Evolutionary conservation across 805 yeast species (phyloP).

Genomic region (Nakazawaea siamensis): DNA sequence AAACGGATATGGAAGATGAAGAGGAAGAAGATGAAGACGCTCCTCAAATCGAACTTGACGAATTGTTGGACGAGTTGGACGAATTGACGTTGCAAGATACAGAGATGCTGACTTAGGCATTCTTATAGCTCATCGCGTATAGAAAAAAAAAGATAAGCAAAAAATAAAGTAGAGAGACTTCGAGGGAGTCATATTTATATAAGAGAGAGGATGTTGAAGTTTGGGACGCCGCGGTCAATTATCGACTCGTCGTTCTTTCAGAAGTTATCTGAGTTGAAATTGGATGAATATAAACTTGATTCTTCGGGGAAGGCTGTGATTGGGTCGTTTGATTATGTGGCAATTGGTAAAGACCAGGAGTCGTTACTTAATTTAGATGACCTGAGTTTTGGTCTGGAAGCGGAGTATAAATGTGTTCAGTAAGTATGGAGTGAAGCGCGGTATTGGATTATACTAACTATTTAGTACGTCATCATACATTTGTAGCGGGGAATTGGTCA

Average conservation of each 20-base stretch:
- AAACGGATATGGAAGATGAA: constrained; percentile 33
- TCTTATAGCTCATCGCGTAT: too few species aligned
- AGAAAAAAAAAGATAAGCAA: too few species aligned
- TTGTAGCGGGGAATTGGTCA: constrained; percentile 31
- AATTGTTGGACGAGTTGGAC: constrained; percentile 88
- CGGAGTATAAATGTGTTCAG: too few species aligned
- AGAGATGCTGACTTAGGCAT: not conserved
- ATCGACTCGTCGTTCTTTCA: constrained; percentile 86
- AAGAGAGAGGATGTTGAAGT: not conserved
- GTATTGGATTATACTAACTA: constrained; percentile 8
- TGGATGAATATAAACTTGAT: constrained; percentile 65
- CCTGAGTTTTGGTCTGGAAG: constrained; percentile 22
- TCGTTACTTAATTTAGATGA: constrained; percentile 22
- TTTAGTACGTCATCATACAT: constrained; percentile 14
- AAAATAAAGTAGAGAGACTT: too few species aligned
- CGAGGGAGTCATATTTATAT: too few species aligned
- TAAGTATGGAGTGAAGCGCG: too few species aligned
- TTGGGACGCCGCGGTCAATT: constrained; percentile 50
- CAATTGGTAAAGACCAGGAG: constrained; percentile 21
- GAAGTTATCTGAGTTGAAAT: constrained; percentile 60
- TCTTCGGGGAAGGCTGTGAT: constrained; percentile 31
- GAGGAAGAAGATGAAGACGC: constrained; percentile 60
- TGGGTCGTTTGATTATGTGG: constrained; percentile 28
- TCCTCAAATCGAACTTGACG: constrained; percentile 85
- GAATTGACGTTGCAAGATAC: constrained; percentile 78